Percentiles rank a stretch among this genome's conserved stretches.
Conservation (phyloP, 106 monocot species). For the Allium cepa region DNA sequence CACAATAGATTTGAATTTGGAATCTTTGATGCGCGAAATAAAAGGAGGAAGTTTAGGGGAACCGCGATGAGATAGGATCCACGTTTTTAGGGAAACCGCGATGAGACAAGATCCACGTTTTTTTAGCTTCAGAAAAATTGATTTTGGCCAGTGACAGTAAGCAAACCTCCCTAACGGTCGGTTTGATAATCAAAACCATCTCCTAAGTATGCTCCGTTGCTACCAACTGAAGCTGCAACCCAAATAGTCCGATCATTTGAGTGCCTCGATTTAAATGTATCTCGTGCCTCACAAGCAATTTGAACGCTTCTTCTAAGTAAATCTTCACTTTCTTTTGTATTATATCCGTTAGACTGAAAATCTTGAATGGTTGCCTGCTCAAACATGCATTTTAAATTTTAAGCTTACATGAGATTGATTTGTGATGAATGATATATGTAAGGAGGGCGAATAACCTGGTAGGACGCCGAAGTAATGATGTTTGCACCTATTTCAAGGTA, state of each 20-base stretch:
- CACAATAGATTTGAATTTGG: no score
- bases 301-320: conserved; percentile 74
- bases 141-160: no score
- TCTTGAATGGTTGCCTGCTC: conserved; percentile 86
- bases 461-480: conserved; percentile 83
- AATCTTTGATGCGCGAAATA: no score
- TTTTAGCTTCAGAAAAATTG: no score
- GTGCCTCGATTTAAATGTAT: conserved; percentile 29
- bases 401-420: no score
- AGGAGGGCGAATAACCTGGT: conserved; percentile 48
- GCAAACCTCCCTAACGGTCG: no score
- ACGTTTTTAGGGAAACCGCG: no score
- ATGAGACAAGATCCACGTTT: no score
- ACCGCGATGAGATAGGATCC: no score
- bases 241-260: conserved; percentile 27
- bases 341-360: conserved; percentile 64
- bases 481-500: conserved; percentile 93
- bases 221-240: conserved; percentile 86
- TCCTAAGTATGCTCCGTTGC: conserved; percentile 93
- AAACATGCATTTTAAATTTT: neutral
- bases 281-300: conserved; percentile 83
- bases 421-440: neutral
- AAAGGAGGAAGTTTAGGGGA: no score
- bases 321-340: conserved; percentile 63
- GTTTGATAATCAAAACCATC: conserved; percentile 99